These are phyloP conservation scores for Isoetes taiwanensis DNA, from an alignment of 75 land plant genomes.

Conservation along the genomic window DNA sequence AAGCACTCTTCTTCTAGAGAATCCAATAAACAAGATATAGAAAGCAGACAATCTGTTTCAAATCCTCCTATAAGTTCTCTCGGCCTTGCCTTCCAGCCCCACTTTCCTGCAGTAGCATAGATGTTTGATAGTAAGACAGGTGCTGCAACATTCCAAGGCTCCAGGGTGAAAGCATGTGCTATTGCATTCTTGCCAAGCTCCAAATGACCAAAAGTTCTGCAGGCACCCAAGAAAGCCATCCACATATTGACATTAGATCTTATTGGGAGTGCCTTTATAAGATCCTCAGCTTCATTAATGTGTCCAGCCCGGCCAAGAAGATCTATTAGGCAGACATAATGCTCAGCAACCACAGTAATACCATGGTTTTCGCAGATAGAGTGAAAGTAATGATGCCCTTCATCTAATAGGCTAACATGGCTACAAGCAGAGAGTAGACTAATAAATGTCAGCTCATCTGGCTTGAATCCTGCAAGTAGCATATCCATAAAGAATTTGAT, in stretches of 20 bases:
- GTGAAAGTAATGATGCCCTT: constrained; percentile 32
- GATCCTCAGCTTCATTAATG: constrained; percentile 26
- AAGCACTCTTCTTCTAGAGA: no score
- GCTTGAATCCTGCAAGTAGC: constrained; percentile 25
- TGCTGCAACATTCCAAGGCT: no score
- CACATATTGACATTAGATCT: constrained; percentile 25
- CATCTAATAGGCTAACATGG: constrained; percentile 32
- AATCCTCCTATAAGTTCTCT: no score
- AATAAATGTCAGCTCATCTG: constrained; percentile 32
- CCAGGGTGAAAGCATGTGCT: no score
- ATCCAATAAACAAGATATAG: no score
- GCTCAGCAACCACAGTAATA: constrained; percentile 29
- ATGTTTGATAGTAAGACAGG: no score
- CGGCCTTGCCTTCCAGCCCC: no score
- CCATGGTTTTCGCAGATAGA: constrained; percentile 23
- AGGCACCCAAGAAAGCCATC: constrained; percentile 38
- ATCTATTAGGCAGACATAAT: constrained; percentile 48
- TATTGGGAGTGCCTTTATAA: constrained; percentile 18
- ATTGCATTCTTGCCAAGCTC: constrained; percentile 23
- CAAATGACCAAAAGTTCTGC: constrained; percentile 23
- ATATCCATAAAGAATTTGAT: constrained; percentile 31
- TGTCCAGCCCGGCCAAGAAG: constrained; percentile 44
- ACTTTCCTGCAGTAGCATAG: no score
- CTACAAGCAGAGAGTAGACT: constrained; percentile 41
- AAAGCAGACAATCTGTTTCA: no score